A percentile compares a stretch with the other conserved stretches of the same genome.
These are phyloP conservation scores for Zygosaccharomyces sapae DNA, from an alignment of 1,139 yeast species.

Conservation along the genomic window DNA sequence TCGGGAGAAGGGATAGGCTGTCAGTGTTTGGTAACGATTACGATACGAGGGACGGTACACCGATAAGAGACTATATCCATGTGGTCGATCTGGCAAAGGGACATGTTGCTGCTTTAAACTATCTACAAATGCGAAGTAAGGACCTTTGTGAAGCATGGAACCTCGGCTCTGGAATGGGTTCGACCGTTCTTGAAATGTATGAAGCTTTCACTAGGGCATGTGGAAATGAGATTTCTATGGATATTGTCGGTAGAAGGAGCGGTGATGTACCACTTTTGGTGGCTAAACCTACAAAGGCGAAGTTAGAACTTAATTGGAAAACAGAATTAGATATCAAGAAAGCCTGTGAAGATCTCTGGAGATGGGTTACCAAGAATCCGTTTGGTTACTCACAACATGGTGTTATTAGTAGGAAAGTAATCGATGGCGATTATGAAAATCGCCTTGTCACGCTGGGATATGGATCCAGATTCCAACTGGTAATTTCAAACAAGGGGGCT, in stretches of 20 bases:
- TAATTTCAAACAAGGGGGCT: constrained; percentile 52
- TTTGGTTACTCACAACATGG: constrained; percentile 47
- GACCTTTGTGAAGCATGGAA: constrained; percentile 78
- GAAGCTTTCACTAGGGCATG: constrained; percentile 64
- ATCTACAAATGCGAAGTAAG: constrained; percentile 41
- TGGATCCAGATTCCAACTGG: constrained; percentile 40
- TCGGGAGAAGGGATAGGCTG: constrained; percentile 64
- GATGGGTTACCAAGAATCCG: constrained; percentile 70
- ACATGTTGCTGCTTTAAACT: constrained; percentile 66
- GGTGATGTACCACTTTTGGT: constrained; percentile 78
- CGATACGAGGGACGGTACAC: constrained; percentile 71
- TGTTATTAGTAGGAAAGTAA: constrained; percentile 17
- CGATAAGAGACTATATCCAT: constrained; percentile 77
- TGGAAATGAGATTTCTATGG: constrained; percentile 64
- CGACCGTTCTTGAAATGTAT: constrained; percentile 71
- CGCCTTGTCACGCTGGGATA: constrained; percentile 44
- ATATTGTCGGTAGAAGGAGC: constrained; percentile 61
- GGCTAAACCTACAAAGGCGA: constrained; percentile 67
- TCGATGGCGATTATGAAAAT: constrained; percentile 17
- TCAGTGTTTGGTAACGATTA: constrained; percentile 66
- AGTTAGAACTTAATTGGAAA: constrained; percentile 60
- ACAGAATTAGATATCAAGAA: constrained; percentile 54
- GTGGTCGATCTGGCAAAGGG: constrained; percentile 82
- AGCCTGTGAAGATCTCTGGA: constrained; percentile 75
- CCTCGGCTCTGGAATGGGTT: constrained; percentile 75